phyloP scores from a whole-genome alignment of 2,329 filamentous ascomycete genomes.

The Emmonsia crescens region DNA sequence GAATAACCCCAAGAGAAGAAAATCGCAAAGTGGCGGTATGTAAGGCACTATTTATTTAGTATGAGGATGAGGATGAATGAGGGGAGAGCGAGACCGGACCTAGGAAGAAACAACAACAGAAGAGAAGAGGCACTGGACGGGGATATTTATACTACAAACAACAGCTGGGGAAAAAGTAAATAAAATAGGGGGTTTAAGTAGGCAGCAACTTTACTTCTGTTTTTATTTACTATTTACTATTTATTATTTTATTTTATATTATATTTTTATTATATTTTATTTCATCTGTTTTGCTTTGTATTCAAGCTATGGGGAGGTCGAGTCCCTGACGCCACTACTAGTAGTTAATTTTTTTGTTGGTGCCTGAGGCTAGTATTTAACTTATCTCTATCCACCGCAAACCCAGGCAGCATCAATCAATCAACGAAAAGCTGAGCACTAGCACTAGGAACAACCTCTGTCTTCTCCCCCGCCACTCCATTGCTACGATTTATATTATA shows the following conservation, averaged over 20 bases:
- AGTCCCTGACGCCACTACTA: background rate
- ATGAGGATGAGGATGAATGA: background rate
- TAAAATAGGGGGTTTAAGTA: background rate
- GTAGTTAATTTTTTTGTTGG: background rate
- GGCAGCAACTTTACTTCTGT: conserved; percentile 1
- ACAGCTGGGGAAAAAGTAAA: background rate
- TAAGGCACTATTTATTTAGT: no score
- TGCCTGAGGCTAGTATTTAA: background rate
- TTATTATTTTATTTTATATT: background rate
- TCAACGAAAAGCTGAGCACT: conserved; percentile 2
- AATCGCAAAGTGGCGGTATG: background rate
- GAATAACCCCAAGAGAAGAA: background rate
- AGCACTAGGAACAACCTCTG: background rate
- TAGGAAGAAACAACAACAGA: no score
- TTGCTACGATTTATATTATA: background rate
- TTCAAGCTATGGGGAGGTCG: background rate
- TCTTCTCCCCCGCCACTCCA: background rate
- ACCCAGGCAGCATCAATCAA: background rate
- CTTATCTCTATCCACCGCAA: background rate
- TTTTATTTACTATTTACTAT: background rate
- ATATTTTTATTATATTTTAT: background rate
- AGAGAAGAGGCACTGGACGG: no score
- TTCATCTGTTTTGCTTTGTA: background rate
- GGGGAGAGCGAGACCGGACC: background rate
- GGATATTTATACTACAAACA: background rate